Conservation (phyloP, 441 rosid species). For the Adansonia rubrostipa region DNA sequence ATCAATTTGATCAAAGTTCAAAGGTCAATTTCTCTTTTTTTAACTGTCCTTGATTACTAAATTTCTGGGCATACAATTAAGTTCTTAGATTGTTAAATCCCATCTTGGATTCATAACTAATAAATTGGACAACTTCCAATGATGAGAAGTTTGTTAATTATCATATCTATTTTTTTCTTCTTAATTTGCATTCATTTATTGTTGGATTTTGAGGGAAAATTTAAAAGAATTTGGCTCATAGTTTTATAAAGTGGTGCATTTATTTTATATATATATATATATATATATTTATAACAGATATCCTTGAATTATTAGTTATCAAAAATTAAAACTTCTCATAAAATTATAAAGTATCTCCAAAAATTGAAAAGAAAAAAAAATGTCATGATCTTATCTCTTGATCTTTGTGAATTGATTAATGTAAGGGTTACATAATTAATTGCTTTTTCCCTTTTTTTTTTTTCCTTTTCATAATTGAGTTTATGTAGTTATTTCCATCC, state of each 20-base stretch:
- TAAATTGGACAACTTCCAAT: conserved; percentile 12
- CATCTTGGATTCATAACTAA: conserved; percentile 34
- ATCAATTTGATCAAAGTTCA: not conserved
- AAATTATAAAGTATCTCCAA: too few relatives aligned
- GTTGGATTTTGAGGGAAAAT: not conserved
- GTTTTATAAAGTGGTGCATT: not conserved
- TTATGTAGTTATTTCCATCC: not conserved
- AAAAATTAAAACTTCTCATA: too few relatives aligned
- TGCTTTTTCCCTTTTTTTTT: not conserved
- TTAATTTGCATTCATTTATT: not conserved
- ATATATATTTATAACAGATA: not conserved
- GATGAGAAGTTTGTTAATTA: conserved; percentile 27
- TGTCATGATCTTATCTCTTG: not conserved
- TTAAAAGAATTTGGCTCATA: not conserved
- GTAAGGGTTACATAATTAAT: too few relatives aligned
- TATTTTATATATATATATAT: too few relatives aligned
- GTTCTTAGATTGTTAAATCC: conserved; percentile 31
- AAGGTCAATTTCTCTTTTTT: not conserved
- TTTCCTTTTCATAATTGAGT: not conserved
- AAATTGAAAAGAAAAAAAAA: too few relatives aligned
- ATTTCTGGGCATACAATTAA: conserved; percentile 15
- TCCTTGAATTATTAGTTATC: too few relatives aligned
- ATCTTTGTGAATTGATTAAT: not conserved
- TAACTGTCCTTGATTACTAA: not conserved
- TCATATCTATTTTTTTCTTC: not conserved